phyloP scores from a whole-genome alignment of 768 basidiomycete genomes.

The Neoboletus subvelutipes region DNA sequence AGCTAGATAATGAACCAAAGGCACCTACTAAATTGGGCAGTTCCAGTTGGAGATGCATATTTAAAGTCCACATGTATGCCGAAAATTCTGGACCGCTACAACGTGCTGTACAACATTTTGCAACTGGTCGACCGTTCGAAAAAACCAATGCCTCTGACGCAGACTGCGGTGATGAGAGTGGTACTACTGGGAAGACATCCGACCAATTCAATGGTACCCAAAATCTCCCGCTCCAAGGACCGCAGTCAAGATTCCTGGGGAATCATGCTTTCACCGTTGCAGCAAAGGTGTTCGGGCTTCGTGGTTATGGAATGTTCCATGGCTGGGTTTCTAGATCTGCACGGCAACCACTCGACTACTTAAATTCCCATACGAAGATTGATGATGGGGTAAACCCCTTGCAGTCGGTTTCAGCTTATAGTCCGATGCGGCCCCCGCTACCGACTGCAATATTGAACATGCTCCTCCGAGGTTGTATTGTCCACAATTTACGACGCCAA shows the following conservation, averaged over 20 bases:
- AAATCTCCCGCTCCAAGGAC: not conserved
- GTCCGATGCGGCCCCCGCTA: not conserved
- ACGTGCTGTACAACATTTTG: not conserved
- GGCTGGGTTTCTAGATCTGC: not conserved
- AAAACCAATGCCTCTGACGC: not conserved
- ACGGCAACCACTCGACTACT: not conserved
- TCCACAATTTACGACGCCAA: not conserved
- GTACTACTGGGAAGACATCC: too few relatives aligned
- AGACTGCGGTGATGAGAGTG: not conserved
- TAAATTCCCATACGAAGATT: not conserved
- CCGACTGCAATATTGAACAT: not conserved
- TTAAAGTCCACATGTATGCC: too few relatives aligned
- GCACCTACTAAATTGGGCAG: too few relatives aligned
- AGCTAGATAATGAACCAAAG: too few relatives aligned
- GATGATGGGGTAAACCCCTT: not conserved
- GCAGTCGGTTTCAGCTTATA: not conserved
- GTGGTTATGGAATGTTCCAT: not conserved
- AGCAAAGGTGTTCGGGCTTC: not conserved
- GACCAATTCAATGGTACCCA: not conserved
- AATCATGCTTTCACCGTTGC: too few relatives aligned
- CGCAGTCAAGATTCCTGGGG: not conserved
- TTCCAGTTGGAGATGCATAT: not conserved
- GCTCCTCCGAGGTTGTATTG: not conserved
- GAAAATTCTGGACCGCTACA: too few relatives aligned
- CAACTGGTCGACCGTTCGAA: not conserved